These are phyloP conservation scores for Hypoxylon fragiforme DNA, from an alignment of 495 filamentous ascomycete genomes.

Conservation along the genomic window DNA sequence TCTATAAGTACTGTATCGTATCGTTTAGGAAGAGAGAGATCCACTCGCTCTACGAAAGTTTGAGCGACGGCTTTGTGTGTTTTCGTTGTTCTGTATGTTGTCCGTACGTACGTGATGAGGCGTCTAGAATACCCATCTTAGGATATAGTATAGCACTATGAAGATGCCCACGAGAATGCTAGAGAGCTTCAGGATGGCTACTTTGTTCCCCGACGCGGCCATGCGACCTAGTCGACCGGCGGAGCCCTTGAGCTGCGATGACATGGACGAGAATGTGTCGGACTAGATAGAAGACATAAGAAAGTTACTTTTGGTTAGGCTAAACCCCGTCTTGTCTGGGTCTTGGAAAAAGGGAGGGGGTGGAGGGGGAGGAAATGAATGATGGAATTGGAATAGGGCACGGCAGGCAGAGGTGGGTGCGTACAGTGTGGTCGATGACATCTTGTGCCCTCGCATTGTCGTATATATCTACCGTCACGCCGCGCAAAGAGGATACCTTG, in stretches of 20 bases:
- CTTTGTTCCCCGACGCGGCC: conserved; percentile 87
- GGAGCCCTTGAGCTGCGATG: conserved; percentile 74
- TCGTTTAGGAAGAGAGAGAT: not conserved
- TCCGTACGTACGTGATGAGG: not conserved
- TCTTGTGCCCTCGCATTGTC: conserved; percentile 87
- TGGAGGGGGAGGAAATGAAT: not conserved
- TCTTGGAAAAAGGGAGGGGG: not conserved
- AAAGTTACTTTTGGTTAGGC: not conserved
- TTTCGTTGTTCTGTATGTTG: too few relatives aligned
- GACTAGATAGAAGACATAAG: too few relatives aligned
- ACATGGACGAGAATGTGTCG: conserved; percentile 64
- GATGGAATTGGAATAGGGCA: too few relatives aligned
- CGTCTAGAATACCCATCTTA: conserved; percentile 65
- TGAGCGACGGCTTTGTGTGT: not conserved
- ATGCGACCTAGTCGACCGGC: conserved; percentile 86
- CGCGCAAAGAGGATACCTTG: conserved; percentile 89
- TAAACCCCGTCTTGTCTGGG: conserved; percentile 1
- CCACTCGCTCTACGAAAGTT: not conserved
- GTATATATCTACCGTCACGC: conserved; percentile 98
- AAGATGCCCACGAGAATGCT: conserved; percentile 78
- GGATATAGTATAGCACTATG: conserved; percentile 72
- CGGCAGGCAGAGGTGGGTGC: too few relatives aligned
- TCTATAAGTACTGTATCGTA: too few relatives aligned
- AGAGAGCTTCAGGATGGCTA: conserved; percentile 85
- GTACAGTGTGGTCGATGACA: conserved; percentile 82